phyloP scores from a whole-genome alignment of 495 filamentous ascomycete species.

The Xylaria telfairii region DNA sequence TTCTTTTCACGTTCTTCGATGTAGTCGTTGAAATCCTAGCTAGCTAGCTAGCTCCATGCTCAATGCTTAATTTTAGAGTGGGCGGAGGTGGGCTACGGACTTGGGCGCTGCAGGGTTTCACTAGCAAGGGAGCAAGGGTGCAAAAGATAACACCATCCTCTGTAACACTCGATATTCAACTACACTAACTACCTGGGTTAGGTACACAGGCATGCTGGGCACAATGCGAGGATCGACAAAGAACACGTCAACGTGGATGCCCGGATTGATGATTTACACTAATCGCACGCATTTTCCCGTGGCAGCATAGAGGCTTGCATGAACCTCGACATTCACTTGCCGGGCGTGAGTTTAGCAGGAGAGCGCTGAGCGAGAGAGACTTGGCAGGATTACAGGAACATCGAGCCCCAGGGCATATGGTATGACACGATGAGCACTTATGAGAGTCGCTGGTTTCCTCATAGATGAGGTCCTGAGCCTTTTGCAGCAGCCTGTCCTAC shows the following conservation, averaged over 20 bases:
- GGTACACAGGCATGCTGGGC: not conserved
- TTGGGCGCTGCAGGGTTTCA: not conserved
- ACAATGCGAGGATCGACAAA: not conserved
- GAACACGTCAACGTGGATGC: not conserved
- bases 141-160: not conserved
- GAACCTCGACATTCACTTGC: slow-evolving; percentile 5
- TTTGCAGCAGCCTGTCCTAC: slow-evolving; percentile 3
- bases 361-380: not conserved
- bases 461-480: not conserved
- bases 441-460: slow-evolving; percentile 2
- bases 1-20: not conserved
- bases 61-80: not conserved
- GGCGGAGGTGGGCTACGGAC: not conserved
- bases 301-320: not conserved
- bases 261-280: not conserved
- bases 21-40: not conserved
- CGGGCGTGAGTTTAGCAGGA: not conserved
- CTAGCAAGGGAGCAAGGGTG: not conserved
- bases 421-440: not conserved
- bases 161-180: not conserved
- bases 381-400: not conserved
- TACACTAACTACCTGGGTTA: not conserved
- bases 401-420: not conserved
- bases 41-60: not conserved
- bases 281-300: not conserved